phyloP scores from a whole-genome alignment of 768 basidiomycete genomes.

The Flagelloscypha sp. region DNA sequence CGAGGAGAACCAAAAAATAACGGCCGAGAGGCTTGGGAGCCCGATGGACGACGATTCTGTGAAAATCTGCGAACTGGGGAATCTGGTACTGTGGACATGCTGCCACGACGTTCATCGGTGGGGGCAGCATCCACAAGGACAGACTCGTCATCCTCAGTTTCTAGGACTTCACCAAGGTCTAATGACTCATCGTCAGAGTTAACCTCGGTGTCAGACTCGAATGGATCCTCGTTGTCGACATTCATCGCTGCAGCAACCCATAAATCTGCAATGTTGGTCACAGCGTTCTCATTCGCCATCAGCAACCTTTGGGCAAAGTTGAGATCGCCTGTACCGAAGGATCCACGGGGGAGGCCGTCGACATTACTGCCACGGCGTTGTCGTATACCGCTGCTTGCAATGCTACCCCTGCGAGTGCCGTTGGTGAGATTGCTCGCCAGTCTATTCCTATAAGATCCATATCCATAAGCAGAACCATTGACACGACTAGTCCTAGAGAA shows the following conservation, averaged over 20 bases:
- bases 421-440: slow-evolving; percentile 41
- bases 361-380: slow-evolving; percentile 43
- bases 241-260: slow-evolving; percentile 98
- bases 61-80: slow-evolving; percentile 19
- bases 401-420: slow-evolving; percentile 43
- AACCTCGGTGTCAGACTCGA: slow-evolving; percentile 47
- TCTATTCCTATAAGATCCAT: slow-evolving; percentile 50
- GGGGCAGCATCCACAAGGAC: slow-evolving; percentile 20
- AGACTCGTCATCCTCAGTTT: slow-evolving; percentile 12
- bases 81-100: slow-evolving; percentile 11
- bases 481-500: slow-evolving; percentile 50
- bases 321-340: slow-evolving; percentile 43
- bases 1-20: slow-evolving; percentile 21
- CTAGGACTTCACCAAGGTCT: slow-evolving; percentile 18
- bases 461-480: slow-evolving; percentile 78
- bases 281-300: slow-evolving; percentile 91
- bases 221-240: slow-evolving; percentile 82
- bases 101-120: slow-evolving; percentile 10
- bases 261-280: slow-evolving; percentile 89
- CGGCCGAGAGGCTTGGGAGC: slow-evolving; percentile 19
- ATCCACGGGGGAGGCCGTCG: slow-evolving; percentile 32
- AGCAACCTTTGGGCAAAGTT: slow-evolving; percentile 85
- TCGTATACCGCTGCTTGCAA: slow-evolving; percentile 39
- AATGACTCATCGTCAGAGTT: slow-evolving; percentile 20
- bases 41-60: slow-evolving; percentile 22